These are phyloP conservation scores for Amphichorda felina DNA, from an alignment of 2,329 filamentous ascomycete species.

Conservation along the genomic window DNA sequence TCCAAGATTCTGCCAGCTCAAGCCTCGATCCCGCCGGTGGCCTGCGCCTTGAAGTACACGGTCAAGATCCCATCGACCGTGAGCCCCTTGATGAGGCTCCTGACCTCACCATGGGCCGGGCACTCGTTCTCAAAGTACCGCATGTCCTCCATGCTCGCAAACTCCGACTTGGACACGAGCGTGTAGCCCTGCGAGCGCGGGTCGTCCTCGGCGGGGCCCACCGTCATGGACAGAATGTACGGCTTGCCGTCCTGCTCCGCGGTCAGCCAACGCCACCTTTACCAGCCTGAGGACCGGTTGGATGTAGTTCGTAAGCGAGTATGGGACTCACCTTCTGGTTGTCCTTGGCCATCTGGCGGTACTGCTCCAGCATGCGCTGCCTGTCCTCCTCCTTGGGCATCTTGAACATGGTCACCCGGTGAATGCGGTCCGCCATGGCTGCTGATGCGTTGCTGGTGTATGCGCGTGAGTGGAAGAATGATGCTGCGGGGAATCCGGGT, in stretches of 20 bases:
- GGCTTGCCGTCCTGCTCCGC: conserved; percentile 54
- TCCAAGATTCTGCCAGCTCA: neutral
- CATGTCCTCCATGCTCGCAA: conserved; percentile 55
- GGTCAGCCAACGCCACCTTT: neutral
- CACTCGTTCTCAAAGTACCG: conserved; percentile 52
- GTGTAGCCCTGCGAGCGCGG: conserved; percentile 54
- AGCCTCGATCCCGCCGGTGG: conserved; percentile 4
- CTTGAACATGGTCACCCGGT: conserved; percentile 43
- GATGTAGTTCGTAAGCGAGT: neutral
- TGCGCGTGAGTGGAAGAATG: neutral
- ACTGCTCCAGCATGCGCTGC: conserved; percentile 30
- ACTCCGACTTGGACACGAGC: conserved; percentile 49
- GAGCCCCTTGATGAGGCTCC: conserved; percentile 19
- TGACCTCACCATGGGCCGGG: conserved; percentile 28
- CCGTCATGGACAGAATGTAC: conserved; percentile 50
- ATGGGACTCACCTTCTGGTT: conserved; percentile 26
- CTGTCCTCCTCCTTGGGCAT: conserved; percentile 30
- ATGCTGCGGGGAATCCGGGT: too few species aligned
- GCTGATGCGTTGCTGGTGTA: neutral
- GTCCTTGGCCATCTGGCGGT: conserved; percentile 24
- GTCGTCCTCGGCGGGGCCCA: conserved; percentile 41
- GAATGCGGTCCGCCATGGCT: conserved; percentile 29
- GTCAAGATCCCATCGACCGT: conserved; percentile 23
- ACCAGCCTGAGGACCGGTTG: neutral
- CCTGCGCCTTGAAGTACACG: conserved; percentile 25